phyloP scores from a whole-genome alignment of 768 basidiomycete species.

The Clathrus columnatus region DNA sequence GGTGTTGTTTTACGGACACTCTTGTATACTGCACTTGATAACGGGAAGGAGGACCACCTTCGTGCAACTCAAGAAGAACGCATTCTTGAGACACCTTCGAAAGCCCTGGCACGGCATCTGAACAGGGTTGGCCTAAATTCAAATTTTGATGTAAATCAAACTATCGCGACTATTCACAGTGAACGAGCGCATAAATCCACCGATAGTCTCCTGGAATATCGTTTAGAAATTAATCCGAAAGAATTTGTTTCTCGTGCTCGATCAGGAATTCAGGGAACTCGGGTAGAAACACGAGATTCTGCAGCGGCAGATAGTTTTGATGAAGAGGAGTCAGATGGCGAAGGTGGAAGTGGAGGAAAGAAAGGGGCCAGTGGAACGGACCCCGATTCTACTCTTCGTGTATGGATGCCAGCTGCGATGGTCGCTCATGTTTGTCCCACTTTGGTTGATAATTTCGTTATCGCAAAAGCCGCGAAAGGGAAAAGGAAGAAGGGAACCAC shows the following conservation, averaged over 20 bases:
- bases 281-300: constrained; percentile 14
- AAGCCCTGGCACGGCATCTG: constrained; percentile 1
- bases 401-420: constrained; percentile 84
- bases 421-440: constrained; percentile 56
- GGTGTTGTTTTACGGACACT: constrained; percentile 62
- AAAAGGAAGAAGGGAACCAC: constrained; percentile 36
- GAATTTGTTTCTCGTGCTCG: constrained; percentile 51
- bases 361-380: constrained; percentile 36
- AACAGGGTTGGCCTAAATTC: constrained; percentile 13
- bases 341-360: constrained; percentile 25
- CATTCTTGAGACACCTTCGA: constrained; percentile 2
- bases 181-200: constrained; percentile 61
- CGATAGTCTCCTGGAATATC: constrained; percentile 67
- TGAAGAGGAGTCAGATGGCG: constrained; percentile 44
- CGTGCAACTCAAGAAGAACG: background rate
- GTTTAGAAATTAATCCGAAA: constrained; percentile 64
- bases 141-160: constrained; percentile 29
- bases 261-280: constrained; percentile 22
- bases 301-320: constrained; percentile 24
- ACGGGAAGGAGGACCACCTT: constrained; percentile 25
- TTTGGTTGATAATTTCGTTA: constrained; percentile 56
- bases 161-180: constrained; percentile 61
- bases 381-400: constrained; percentile 46
- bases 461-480: constrained; percentile 35
- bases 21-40: constrained; percentile 50